Evolutionary conservation across 257 asterid genomes (phyloP), one percentile per base, ranked within the genome.

Genomic region (Solanum etuberosum): DNA sequence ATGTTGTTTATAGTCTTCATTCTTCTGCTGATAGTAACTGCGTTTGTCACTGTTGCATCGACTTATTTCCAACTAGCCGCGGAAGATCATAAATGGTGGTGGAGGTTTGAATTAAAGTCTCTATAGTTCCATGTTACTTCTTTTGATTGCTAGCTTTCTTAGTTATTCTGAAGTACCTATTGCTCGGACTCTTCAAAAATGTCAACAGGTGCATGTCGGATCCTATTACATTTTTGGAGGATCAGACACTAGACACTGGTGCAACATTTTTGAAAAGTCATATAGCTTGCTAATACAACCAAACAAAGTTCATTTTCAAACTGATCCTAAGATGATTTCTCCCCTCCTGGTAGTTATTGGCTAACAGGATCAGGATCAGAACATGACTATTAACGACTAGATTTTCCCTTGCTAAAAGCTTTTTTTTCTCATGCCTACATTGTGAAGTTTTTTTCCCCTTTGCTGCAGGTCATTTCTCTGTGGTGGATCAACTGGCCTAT

Each of bases 81-180:
- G 5, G 92, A 90, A 82, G 92, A 88, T 88, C 91, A 90, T 85
- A 84, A 73, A 81, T 90, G 92, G 92, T 90, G 92, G 91, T 90
- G 91, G 92, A 88, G 92, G 92, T 90, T 7, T 37, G 87, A 81
- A 29, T 18, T 32, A 70, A 59, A 27, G 23, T 35, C 20, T 72
- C 23, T 25, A 42, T 7, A 38, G 83, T 43, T 78, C 15, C 16
- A 42, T 43, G 27, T 1, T 27, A 78, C 10, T 7, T 78, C 27
- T 25, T 38, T 78, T 2, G 3, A 42, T 78, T 43, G 38, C 63
- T 42, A 15, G 63, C 4, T 78, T 43, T 78, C 14, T 74, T 25
- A 77, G 83, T 77, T 77, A 18, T 77, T 77, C 15, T 40, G n/a
- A 76, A 23, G 59, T 32, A 8, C 6, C 2, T 73, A 3, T 35